Conservation (phyloP, 2,329 filamentous ascomycete genomes). For the Westerdykella sp. region DNA sequence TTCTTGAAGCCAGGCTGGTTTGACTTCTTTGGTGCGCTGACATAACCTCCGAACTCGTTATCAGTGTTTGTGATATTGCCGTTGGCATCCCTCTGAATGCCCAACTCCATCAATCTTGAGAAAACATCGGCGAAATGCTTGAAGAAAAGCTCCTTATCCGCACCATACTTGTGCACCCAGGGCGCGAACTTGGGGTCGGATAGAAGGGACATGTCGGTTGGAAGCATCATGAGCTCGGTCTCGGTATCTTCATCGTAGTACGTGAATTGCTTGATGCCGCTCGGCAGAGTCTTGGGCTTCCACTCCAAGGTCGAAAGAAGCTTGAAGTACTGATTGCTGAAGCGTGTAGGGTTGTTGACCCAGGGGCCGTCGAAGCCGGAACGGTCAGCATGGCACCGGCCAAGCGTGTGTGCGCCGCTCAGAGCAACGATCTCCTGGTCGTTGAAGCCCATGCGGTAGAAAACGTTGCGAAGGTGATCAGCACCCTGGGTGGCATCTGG, state of each 20-base stretch:
- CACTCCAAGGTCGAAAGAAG: constrained; percentile 88
- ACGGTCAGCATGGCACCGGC: constrained; percentile 83
- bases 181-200: constrained; percentile 81
- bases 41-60: constrained; percentile 52
- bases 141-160: constrained; percentile 88
- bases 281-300: constrained; percentile 87
- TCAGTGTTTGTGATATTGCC: constrained; percentile 52
- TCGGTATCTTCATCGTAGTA: constrained; percentile 78
- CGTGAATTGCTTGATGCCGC: constrained; percentile 74
- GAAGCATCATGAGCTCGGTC: constrained; percentile 95
- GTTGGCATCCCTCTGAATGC: constrained; percentile 60
- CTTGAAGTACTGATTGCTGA: constrained; percentile 93
- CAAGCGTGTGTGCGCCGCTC: constrained; percentile 72
- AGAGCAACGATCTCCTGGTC: constrained; percentile 95
- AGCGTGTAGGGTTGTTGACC: constrained; percentile 68
- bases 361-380: constrained; percentile 82
- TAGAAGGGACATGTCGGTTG: constrained; percentile 79
- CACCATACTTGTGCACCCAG: constrained; percentile 79
- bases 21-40: constrained; percentile 53
- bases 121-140: constrained; percentile 79
- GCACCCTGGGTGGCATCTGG: constrained; percentile 74
- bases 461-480: constrained; percentile 80
- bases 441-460: constrained; percentile 95
- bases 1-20: constrained; percentile 15
- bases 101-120: constrained; percentile 82